Base-by-base conservation (phyloP, 495 filamentous ascomycete genomes). In the Viridothelium virens region DNA sequence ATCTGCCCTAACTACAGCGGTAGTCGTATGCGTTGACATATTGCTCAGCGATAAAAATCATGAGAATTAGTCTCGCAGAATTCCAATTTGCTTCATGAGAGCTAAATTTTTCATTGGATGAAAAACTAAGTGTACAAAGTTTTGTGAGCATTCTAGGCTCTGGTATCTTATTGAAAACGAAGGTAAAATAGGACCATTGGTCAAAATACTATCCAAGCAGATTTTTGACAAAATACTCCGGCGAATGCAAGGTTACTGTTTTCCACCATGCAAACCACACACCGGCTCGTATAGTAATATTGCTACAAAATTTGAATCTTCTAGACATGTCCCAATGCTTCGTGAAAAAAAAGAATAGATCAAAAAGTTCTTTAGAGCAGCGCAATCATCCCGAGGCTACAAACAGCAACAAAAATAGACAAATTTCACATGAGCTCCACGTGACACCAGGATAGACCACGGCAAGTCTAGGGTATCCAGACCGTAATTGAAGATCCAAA, bases 191-290 rank as follows among this genome's bases (percentile, higher is more conserved):
- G 12, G 48, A 25, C 48, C 48, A 16, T 53, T 9, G 48, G 48
- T n/a, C 11, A 53, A 53, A 53, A 5, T 53, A 0, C 48, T 53
- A 53, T 53, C 48, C 48, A 2, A 25, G 18, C 25, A 53, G 48
- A 16, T 53, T 53, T 53, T 53, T 25, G 7, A 44, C 11, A 53
- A 53, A 18, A 53, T 25, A 25, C 48, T 53, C 48, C 48, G 48
- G 48, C n/a, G 5, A 53, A 53, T 53, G 48, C 48, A 53, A 53
- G 48, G 48, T 53, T 53, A 25, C 48, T 53, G 48, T 53, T 14
- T 44, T 16, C 11, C 48, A 53, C 48, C 48, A 18, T 53, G 48
- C 48, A 53, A 53, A n/a, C 48, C 48, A 53, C 48, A 53, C 11
- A 9, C 48, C 48, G 48, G 48, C 48, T 53, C 48, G 25, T 25